Percentiles rank a stretch among this genome's conserved stretches.
Conservation (phyloP, 257 asterid species). For the Paulownia fortunei region DNA sequence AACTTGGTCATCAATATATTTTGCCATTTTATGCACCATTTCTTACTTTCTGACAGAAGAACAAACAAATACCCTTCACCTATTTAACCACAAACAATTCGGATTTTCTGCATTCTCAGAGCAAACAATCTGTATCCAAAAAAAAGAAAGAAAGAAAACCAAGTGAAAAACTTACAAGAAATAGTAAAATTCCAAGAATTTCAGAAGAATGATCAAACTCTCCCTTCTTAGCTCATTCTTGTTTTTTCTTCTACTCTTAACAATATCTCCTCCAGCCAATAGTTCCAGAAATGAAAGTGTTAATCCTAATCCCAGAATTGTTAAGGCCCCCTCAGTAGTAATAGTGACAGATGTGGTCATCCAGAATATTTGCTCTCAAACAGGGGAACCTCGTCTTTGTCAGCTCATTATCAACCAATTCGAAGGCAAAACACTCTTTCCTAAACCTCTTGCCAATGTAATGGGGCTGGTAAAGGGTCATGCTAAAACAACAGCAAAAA, state of each 20-base stretch:
- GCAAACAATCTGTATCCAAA: not conserved
- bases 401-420: not conserved
- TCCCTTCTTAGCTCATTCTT: not conserved
- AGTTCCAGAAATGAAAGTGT: not conserved
- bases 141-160: no score
- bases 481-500: not conserved
- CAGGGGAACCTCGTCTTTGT: not conserved
- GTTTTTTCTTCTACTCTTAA: not conserved
- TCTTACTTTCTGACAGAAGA: not conserved
- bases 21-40: not conserved
- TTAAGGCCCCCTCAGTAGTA: not conserved
- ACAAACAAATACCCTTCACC: not conserved
- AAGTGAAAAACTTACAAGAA: no score
- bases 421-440: conserved; percentile 12
- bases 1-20: not conserved
- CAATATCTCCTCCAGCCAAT: not conserved
- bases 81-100: not conserved
- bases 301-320: not conserved
- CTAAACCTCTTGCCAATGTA: not conserved
- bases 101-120: not conserved
- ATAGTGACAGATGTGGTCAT: conserved; percentile 3
- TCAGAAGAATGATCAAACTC: not conserved
- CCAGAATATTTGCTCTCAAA: not conserved
- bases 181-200: not conserved
- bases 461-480: not conserved